These are phyloP conservation scores for Monilinia laxa DNA, from an alignment of 2,329 filamentous ascomycete species.

Conservation along the genomic window DNA sequence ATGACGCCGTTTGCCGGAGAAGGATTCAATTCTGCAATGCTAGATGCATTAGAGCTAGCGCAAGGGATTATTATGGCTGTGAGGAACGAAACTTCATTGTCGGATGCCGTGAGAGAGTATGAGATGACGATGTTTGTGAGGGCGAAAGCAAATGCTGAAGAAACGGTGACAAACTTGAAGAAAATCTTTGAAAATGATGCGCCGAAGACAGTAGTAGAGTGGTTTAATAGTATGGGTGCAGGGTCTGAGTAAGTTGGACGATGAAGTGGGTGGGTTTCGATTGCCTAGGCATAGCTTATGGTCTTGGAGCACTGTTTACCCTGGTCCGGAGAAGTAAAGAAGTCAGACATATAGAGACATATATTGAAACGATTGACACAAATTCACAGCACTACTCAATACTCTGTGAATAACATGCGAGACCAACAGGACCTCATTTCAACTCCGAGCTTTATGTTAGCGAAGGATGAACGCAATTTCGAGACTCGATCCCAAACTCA, in stretches of 20 bases:
- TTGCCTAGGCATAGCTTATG: too few species aligned
- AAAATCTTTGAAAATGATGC: slow-evolving; percentile 26
- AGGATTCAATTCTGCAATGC: slow-evolving; percentile 43
- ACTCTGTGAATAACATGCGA: too few species aligned
- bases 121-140: slow-evolving; percentile 32
- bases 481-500: background rate
- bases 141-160: slow-evolving; percentile 22
- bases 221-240: background rate
- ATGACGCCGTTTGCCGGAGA: slow-evolving; percentile 50
- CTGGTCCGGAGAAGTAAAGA: background rate
- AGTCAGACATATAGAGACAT: background rate
- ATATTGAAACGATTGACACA: background rate
- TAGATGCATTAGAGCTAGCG: slow-evolving; percentile 44
- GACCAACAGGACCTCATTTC: too few species aligned
- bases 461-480: background rate
- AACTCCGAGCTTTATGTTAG: too few species aligned
- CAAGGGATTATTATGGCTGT: background rate
- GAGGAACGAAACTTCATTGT: slow-evolving; percentile 25
- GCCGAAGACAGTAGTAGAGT: slow-evolving; percentile 7
- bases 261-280: too few species aligned
- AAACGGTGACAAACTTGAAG: slow-evolving; percentile 22
- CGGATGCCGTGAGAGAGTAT: slow-evolving; percentile 29
- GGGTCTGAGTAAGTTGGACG: background rate
- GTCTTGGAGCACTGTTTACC: background rate
- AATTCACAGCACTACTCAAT: background rate